phyloP scores from a whole-genome alignment of 2,329 filamentous ascomycete genomes.

The Clonostachys sp. region DNA sequence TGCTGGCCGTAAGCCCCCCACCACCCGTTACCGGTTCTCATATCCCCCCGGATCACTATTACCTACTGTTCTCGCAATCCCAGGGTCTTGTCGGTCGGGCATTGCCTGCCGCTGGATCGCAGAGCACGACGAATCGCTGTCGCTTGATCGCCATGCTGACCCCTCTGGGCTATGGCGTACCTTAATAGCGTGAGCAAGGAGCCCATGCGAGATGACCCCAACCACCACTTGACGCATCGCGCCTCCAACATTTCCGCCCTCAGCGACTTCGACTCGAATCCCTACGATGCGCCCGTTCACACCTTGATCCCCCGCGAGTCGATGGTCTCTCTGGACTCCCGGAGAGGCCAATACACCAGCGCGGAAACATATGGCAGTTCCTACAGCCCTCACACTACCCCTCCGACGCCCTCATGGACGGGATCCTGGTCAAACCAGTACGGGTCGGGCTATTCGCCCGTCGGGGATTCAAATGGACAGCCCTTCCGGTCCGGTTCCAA shows the following conservation, averaged over 20 bases:
- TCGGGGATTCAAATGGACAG: not conserved
- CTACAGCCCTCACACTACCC: not conserved
- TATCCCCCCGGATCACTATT: too few relatives aligned
- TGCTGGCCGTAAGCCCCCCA: too few relatives aligned
- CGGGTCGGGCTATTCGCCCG: not conserved
- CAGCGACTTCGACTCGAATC: constrained; percentile 15
- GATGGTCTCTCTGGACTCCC: constrained; percentile 31
- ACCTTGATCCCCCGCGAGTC: constrained; percentile 27
- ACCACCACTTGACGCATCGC: constrained; percentile 17
- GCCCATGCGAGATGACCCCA: constrained; percentile 12
- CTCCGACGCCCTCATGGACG: not conserved
- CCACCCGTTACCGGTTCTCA: too few relatives aligned
- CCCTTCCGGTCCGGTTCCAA: not conserved
- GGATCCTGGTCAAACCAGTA: not conserved
- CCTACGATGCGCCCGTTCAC: constrained; percentile 14
- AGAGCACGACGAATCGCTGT: too few relatives aligned
- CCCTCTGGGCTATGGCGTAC: constrained; percentile 16
- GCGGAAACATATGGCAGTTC: not conserved
- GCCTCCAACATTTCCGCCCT: constrained; percentile 26
- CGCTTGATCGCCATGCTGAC: not conserved
- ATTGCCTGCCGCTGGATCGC: too few relatives aligned
- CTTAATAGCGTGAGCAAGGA: constrained; percentile 20
- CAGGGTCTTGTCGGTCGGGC: too few relatives aligned
- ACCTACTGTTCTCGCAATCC: too few relatives aligned
- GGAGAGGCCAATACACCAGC: not conserved